Evolutionary conservation across 371 early-diverging fungal genomes (phyloP).

Genomic region (Vairimorpha ceranae): DNA sequence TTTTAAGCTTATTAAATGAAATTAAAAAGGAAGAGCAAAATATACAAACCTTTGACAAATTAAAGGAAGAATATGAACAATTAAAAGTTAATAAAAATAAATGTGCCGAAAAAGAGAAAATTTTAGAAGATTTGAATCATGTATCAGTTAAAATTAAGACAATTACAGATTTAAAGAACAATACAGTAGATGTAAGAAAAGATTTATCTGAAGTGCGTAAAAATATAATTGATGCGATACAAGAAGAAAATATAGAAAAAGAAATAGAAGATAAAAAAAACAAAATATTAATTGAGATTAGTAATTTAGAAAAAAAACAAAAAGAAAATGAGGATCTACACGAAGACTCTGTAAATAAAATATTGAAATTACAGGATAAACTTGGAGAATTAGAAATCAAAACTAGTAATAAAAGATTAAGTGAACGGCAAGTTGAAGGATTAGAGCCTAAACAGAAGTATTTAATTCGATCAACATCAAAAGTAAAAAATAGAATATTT

Average conservation of each 20-base stretch:
- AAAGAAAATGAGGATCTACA: constrained; percentile 16
- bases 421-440: constrained; percentile 36
- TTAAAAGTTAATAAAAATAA: neutral
- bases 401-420: constrained; percentile 53
- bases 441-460: constrained; percentile 41
- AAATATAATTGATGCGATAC: neutral
- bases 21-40: neutral
- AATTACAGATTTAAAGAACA: neutral
- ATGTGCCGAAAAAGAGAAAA: neutral
- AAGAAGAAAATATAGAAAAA: neutral
- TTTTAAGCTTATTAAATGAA: constrained; percentile 5
- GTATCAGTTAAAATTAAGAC: constrained; percentile 53
- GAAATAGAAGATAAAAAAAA: constrained; percentile 2
- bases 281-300: constrained; percentile 13
- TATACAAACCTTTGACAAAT: neutral
- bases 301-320: constrained; percentile 38
- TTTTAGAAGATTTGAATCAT: neutral
- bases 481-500: constrained; percentile 15
- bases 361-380: constrained; percentile 60
- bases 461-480: constrained; percentile 28
- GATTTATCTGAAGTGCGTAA: constrained; percentile 1
- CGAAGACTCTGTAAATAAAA: constrained; percentile 65
- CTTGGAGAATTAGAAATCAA: constrained; percentile 51
- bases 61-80: neutral
- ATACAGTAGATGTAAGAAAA: neutral